phyloP scores from a whole-genome alignment of 2,329 filamentous ascomycete species.

The Conoideocrella luteorostrata region DNA sequence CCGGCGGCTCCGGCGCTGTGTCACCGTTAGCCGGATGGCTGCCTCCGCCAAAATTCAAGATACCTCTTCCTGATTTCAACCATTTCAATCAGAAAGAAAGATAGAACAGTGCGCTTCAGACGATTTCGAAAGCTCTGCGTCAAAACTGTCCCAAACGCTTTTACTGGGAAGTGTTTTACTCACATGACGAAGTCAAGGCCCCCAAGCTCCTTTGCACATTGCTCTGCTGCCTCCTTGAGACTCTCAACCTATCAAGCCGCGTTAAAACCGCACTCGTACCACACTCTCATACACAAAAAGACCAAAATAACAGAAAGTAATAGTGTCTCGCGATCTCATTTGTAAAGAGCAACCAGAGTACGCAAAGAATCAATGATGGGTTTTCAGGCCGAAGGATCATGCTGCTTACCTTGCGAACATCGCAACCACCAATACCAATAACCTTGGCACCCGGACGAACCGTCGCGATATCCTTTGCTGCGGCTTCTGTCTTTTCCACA shows the following conservation, averaged over 20 bases:
- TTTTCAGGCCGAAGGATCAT: conserved; percentile 4
- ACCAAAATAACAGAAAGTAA: too few relatives aligned
- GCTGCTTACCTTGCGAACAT: conserved; percentile 62
- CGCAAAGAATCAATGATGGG: background rate
- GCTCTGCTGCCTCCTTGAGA: conserved; percentile 61
- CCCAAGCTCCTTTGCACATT: conserved; percentile 76
- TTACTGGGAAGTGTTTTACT: too few relatives aligned
- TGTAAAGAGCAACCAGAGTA: too few relatives aligned
- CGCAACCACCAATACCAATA: conserved; percentile 73
- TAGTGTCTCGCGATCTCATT: too few relatives aligned
- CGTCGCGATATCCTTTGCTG: conserved; percentile 75
- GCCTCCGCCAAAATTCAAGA: too few relatives aligned
- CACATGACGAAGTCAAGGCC: conserved; percentile 90
- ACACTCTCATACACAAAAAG: too few relatives aligned
- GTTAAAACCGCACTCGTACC: too few relatives aligned
- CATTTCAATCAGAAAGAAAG: background rate
- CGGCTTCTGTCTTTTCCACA: conserved; percentile 75
- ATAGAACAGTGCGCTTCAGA: too few relatives aligned
- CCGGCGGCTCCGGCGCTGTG: conserved; percentile 86
- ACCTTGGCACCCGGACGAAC: conserved; percentile 75
- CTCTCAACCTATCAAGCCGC: conserved; percentile 19
- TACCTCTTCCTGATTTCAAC: too few relatives aligned
- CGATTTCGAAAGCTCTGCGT: too few relatives aligned
- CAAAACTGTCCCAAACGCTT: background rate
- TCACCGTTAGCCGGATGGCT: too few relatives aligned